phyloP scores from a whole-genome alignment of 2,329 filamentous ascomycete species.

The Aureobasidium sp. region DNA sequence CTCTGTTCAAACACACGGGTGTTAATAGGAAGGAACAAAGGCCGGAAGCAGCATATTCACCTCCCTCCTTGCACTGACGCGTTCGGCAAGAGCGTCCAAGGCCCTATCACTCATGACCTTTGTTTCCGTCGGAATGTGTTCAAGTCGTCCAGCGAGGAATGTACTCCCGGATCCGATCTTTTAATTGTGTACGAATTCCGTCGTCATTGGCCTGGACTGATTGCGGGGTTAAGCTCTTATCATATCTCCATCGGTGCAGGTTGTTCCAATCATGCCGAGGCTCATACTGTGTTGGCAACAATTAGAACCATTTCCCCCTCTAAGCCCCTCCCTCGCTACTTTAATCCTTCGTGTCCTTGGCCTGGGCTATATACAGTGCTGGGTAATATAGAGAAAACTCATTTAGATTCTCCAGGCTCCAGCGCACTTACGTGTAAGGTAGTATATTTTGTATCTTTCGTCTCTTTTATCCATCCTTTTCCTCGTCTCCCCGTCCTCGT shows the following conservation, averaged over 20 bases:
- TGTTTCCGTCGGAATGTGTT: neutral
- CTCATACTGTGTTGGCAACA: neutral
- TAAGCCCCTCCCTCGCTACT: neutral
- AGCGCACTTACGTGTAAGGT: neutral
- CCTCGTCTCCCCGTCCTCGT: neutral
- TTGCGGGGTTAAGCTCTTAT: constrained; percentile 2
- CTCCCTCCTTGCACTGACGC: neutral
- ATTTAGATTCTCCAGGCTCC: neutral
- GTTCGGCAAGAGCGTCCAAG: neutral
- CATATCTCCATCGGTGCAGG: neutral
- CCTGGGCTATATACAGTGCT: neutral
- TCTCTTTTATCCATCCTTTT: neutral
- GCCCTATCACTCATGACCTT: neutral
- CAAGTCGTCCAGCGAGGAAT: neutral
- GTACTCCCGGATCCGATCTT: neutral
- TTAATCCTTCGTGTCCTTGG: neutral
- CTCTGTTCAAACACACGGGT: neutral
- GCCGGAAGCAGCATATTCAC: neutral
- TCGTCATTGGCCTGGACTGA: neutral
- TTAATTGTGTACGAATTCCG: neutral
- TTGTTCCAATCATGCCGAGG: neutral
- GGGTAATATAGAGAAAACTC: neutral
- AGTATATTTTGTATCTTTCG: neutral
- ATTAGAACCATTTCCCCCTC: neutral
- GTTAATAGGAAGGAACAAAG: neutral